Evolutionary conservation across 805 yeast genomes (phyloP).

Genomic region (Candida sanyiensis): DNA sequence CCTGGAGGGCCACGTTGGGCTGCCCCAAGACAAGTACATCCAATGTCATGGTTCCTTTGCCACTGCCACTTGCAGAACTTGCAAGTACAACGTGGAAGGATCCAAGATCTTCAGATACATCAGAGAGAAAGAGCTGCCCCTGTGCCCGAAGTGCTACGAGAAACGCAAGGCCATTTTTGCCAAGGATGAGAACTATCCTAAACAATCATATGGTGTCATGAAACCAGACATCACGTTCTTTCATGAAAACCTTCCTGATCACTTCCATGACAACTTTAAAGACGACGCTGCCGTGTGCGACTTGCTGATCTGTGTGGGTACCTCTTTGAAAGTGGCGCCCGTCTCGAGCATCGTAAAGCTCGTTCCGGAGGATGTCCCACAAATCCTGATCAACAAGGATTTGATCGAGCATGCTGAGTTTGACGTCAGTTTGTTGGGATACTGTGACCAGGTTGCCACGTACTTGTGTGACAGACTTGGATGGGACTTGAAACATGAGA

Average conservation of each 20-base stretch:
- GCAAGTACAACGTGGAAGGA: constrained; percentile 64
- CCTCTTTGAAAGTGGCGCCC: constrained; percentile 88
- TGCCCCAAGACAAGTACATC: constrained; percentile 56
- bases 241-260: constrained; percentile 74
- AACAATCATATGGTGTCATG: constrained; percentile 67
- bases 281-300: constrained; percentile 69
- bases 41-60: constrained; percentile 96
- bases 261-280: constrained; percentile 54
- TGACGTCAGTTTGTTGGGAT: constrained; percentile 71
- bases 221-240: constrained; percentile 93
- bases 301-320: constrained; percentile 77
- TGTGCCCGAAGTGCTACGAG: constrained; percentile 61
- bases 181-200: constrained; percentile 22
- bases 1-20: constrained; percentile 76
- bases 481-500: constrained; percentile 58
- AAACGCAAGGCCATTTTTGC: constrained; percentile 34
- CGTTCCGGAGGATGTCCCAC: constrained; percentile 71
- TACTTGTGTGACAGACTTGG: constrained; percentile 50
- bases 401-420: constrained; percentile 71
- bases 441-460: constrained; percentile 77
- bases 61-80: constrained; percentile 75
- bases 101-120: constrained; percentile 56
- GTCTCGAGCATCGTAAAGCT: constrained; percentile 82
- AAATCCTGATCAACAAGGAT: constrained; percentile 72
- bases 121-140: constrained; percentile 53